Evolutionary conservation across 768 basidiomycete genomes (phyloP), one percentile per base, ranked within the genome.

Genomic region (Rhodotorula kratochvilovae): DNA sequence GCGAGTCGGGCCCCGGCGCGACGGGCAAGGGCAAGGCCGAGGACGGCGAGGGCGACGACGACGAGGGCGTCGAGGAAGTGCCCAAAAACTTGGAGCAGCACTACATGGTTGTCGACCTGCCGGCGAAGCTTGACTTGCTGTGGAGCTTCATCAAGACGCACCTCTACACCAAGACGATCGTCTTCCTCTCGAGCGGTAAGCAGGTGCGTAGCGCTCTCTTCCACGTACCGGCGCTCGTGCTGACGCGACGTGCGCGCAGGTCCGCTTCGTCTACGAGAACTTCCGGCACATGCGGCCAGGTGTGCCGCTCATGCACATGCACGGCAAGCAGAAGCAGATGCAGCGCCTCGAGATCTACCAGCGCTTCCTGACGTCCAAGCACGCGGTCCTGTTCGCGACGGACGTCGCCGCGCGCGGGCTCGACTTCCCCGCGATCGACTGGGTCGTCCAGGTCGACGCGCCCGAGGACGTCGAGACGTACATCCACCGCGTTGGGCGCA

Each of bases 401-500:
- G 95, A 99, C 79, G 89, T 99, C 70, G 95, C 95, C 46, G 92
- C 95, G 10, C 88, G 95, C 68, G 95, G 95, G 2, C 83, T 98
- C 67, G 95, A 99, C 81, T 99, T 99, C 81, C 95, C 96, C 8
- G 85, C 90, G 0, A 88, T 99, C 31, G 91, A 96, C 80, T 98
- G 95, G 95, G 95, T 99, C 3, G 79, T 99, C 39, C 95, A 99
- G 79, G 82, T 93, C 21, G 95, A 99, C 80, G 91, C 91, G 5
- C 95, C 95, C 0, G 95, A 99, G 81, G 95, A 99, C 77, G 92
- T 89, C 11, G 93, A 96, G 59, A 99, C 93, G 19, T 97, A 99
- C 80, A 92, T 99, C 51, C 95, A 99, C 79, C 88, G 95, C 42
- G 94, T 99, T 4, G 95, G 95, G 1, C 85, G 95, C 57, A 99